Conservation (phyloP, 768 basidiomycete genomes). For the Russula foetens region DNA sequence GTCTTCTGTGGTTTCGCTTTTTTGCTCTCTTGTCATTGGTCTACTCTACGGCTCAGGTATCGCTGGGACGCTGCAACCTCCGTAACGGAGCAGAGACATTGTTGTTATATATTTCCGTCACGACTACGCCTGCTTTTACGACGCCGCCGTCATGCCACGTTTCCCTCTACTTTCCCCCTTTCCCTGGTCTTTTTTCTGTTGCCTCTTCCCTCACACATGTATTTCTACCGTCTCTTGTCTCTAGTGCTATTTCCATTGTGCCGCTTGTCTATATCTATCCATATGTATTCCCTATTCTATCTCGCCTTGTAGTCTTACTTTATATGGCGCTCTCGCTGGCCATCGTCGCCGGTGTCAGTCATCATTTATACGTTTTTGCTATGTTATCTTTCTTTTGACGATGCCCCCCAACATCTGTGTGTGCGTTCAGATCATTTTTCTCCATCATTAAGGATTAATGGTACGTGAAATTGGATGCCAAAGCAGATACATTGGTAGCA, state of each 20-base stretch:
- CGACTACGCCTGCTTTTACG: constrained; percentile 13
- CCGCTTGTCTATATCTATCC: constrained; percentile 12
- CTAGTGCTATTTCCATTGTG: neutral
- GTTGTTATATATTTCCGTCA: neutral
- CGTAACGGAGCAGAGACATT: constrained; percentile 8
- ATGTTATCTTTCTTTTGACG: constrained; percentile 3
- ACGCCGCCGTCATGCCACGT: neutral
- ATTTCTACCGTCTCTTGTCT: constrained; percentile 15
- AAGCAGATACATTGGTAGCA: neutral
- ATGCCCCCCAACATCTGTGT: neutral
- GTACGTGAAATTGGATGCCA: neutral
- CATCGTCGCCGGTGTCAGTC: neutral
- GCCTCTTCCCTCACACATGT: constrained; percentile 8
- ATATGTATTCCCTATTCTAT: constrained; percentile 22
- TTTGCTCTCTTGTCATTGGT: neutral
- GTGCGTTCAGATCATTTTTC: too few species aligned
- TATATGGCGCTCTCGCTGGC: constrained; percentile 3
- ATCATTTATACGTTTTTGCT: constrained; percentile 11
- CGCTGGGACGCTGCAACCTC: constrained; percentile 11
- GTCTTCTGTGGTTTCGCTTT: neutral
- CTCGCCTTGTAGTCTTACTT: constrained; percentile 16
- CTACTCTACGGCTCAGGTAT: constrained; percentile 12
- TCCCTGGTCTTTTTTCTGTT: neutral
- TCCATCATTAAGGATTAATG: neutral
- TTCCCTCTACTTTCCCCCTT: neutral